phyloP scores from a whole-genome alignment of 805 yeast genomes.

The Pichia nanzhaoensis region DNA sequence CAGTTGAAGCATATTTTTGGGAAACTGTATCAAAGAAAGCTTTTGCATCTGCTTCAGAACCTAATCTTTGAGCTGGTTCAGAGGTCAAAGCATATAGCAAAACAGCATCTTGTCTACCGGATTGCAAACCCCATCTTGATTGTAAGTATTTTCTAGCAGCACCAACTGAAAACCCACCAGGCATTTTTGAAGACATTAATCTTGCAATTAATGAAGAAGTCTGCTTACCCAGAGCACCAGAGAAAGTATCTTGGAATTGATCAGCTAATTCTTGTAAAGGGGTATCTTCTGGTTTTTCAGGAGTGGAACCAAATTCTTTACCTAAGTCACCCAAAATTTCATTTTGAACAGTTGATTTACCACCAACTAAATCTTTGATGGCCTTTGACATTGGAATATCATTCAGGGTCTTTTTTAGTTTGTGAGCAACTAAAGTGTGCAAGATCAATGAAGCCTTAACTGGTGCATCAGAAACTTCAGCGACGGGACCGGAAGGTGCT shows the following conservation, averaged over 20 bases:
- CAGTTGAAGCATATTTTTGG: conserved; percentile 75
- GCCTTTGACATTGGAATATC: conserved; percentile 86
- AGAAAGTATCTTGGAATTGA: conserved; percentile 84
- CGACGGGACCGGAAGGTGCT: conserved; percentile 73
- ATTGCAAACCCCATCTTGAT: conserved; percentile 84
- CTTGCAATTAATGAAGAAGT: conserved; percentile 84
- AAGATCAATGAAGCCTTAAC: conserved; percentile 75
- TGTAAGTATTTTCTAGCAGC: conserved; percentile 88
- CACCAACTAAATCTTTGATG: conserved; percentile 94
- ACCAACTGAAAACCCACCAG: conserved; percentile 96
- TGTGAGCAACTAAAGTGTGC: conserved; percentile 90
- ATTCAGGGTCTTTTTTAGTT: conserved; percentile 84
- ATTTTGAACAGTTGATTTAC: conserved; percentile 97
- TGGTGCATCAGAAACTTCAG: conserved; percentile 83
- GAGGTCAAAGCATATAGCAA: conserved; percentile 74
- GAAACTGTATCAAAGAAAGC: conserved; percentile 76
- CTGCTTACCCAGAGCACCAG: conserved; percentile 89
- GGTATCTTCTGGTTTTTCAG: conserved; percentile 98
- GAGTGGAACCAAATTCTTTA: conserved; percentile 95
- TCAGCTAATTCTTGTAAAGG: conserved; percentile 95
- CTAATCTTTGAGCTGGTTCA: conserved; percentile 89
- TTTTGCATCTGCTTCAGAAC: conserved; percentile 83
- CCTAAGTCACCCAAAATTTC: conserved; percentile 98
- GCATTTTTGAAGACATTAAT: conserved; percentile 95
- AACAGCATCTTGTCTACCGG: conserved; percentile 92